Evolutionary conservation across 2,329 filamentous ascomycete species (phyloP).

Genomic region (Curvularia eragrostidis): DNA sequence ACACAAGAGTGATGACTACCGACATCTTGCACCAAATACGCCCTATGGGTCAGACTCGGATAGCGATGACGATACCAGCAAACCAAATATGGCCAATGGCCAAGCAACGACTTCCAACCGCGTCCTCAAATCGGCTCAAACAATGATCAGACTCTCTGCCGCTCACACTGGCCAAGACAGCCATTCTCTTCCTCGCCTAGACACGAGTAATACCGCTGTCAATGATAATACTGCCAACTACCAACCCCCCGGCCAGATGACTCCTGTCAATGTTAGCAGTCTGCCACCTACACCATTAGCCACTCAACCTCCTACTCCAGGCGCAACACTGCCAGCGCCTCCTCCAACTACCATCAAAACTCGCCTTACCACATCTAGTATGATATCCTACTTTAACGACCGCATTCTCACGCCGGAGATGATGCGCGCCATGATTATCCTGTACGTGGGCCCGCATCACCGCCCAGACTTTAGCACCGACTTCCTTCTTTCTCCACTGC

Average conservation of each 20-base stretch:
- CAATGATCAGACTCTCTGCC: conserved; percentile 48
- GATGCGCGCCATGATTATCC: conserved; percentile 98
- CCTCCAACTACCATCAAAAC: conserved; percentile 69
- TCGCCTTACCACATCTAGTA: conserved; percentile 91
- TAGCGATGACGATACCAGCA: conserved; percentile 48
- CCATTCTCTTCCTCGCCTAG: conserved; percentile 22
- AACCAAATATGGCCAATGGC: conserved; percentile 16
- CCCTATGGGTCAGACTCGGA: conserved; percentile 80
- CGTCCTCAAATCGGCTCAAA: conserved; percentile 43
- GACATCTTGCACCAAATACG: conserved; percentile 78
- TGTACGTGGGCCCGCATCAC: conserved; percentile 94
- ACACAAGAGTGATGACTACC: conserved; percentile 88
- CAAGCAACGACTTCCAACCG: conserved; percentile 29
- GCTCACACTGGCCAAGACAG: conserved; percentile 48
- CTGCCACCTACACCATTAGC: conserved; percentile 30
- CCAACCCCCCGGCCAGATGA: conserved; percentile 33
- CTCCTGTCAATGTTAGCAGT: conserved; percentile 16
- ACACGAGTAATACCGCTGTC: conserved; percentile 27
- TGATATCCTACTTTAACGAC: conserved; percentile 98
- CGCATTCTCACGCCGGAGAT: conserved; percentile 94
- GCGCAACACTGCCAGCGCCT: conserved; percentile 41
- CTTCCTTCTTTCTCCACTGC: conserved; percentile 85
- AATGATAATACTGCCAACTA: conserved; percentile 23
- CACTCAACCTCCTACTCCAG: conserved; percentile 26
- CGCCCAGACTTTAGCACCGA: conserved; percentile 92